Base-by-base conservation (phyloP, 2,329 filamentous ascomycete species). In the Colletotrichum graminicola region DNA sequence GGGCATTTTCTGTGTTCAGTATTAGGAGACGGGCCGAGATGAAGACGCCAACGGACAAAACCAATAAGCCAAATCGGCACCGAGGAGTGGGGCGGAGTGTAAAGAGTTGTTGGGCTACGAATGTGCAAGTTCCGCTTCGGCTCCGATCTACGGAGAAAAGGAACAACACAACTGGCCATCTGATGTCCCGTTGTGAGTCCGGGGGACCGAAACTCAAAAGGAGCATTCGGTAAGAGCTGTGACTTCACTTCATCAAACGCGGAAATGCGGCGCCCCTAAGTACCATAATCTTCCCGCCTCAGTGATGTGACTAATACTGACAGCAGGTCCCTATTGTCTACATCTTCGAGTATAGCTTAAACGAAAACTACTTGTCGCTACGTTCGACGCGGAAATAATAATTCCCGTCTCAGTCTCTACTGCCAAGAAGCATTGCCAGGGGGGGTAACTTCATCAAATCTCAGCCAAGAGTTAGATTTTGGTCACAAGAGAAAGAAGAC, bases 111-210 rank as follows among this genome's bases (percentile, higher is more conserved):
- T 64, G 68, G 68, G 26, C 43, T 4, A 59, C 64, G 52, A 52
- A 47, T 57, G 32, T 23, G 18, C 29, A 16, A 39, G 32, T 52
- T 56, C 68, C 65, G 59, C 65, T 68, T 64, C 68, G 68, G 68
- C 68, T 71, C 68, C 68, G 68, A 60, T 68, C 5, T 39, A 63
- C 59, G 65, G 59, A 36, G 55, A 59, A 43, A 61, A 7, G 3
- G 32, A 63, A 5, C 3, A 47, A 14, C 51, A 26, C 32, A 18
- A 26, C 16, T 57, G 7, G 8, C 26, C 16, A 21, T 60, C 26
- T 21, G 12, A 26, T 36, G 39, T 63, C 36, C 47, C 36, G 18
- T 16, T 11, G 1, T 60, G 10, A 57, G n/a, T 51, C 23, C 16
- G 47, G n/a, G 16, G 12, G 18, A 18, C 18, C 10, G 29, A n/a